Conservation (phyloP, 768 basidiomycete genomes). For the Boletus fagicola region DNA sequence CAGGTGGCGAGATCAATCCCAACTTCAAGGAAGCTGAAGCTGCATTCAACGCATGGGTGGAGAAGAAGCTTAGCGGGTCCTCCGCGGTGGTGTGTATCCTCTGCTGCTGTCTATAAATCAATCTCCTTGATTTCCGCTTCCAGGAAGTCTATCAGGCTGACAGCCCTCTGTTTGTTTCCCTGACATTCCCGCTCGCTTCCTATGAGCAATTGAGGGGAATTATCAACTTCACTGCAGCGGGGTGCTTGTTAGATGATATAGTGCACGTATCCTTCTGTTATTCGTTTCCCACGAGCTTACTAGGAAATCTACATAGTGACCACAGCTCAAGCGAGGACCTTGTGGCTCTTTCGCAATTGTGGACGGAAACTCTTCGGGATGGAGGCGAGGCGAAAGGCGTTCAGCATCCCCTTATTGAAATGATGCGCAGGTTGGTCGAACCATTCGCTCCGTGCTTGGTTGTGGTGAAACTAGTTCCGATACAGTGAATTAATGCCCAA, state of each 20-base stretch:
- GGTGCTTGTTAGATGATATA: too few species aligned
- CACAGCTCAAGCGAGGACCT: background rate
- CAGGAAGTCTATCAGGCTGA: constrained; percentile 29
- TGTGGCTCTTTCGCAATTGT: background rate
- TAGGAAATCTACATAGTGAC: background rate
- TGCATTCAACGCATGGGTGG: constrained; percentile 4
- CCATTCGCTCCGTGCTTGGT: background rate
- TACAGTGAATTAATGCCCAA: constrained; percentile 1
- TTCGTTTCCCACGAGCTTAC: background rate
- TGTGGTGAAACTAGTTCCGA: background rate
- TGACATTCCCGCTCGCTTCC: constrained; percentile 25
- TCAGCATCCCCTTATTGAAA: background rate
- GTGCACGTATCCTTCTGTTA: background rate
- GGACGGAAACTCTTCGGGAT: background rate
- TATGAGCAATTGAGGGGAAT: constrained; percentile 24
- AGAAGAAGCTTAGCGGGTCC: background rate
- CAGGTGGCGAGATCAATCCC: constrained; percentile 29
- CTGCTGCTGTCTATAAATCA: too few species aligned
- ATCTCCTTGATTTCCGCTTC: background rate
- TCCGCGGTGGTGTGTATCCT: background rate
- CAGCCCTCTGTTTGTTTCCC: constrained; percentile 10
- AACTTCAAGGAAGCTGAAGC: constrained; percentile 23
- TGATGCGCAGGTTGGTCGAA: constrained; percentile 8
- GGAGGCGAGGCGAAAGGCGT: background rate
- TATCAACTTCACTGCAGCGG: constrained; percentile 11